Conservation (phyloP, 1,284 basidiomycete species). For the Termitomyces sp. region DNA sequence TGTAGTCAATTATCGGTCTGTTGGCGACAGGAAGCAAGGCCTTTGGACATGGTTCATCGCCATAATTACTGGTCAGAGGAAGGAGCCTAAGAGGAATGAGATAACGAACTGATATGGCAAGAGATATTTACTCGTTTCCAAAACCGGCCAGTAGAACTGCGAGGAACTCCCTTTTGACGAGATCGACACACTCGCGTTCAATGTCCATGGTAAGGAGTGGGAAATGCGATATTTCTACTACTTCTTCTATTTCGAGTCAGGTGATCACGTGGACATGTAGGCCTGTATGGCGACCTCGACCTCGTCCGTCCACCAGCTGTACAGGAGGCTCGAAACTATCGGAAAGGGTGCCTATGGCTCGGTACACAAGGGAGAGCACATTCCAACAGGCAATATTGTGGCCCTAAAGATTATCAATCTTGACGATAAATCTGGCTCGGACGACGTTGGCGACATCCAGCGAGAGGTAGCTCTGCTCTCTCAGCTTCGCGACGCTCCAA, state of each 20-base stretch:
- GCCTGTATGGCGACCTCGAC: conserved; percentile 8
- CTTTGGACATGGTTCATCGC: conserved; percentile 76
- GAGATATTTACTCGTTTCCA: conserved; percentile 69
- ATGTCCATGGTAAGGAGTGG: conserved; percentile 50
- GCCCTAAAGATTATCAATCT: conserved; percentile 99
- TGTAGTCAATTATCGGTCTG: conserved; percentile 82
- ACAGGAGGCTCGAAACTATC: conserved; percentile 68
- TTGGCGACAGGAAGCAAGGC: conserved; percentile 85
- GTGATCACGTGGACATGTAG: conserved; percentile 24
- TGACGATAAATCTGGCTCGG: conserved; percentile 79
- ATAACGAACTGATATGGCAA: conserved; percentile 1
- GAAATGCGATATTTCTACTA: not conserved
- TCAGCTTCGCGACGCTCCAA: conserved; percentile 83
- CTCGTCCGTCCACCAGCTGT: conserved; percentile 51
- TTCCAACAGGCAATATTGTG: conserved; percentile 80
- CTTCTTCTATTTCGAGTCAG: not conserved
- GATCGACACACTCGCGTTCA: conserved; percentile 45
- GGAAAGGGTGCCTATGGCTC: conserved; percentile 96
- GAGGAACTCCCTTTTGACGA: conserved; percentile 67
- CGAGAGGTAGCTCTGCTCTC: conserved; percentile 92
- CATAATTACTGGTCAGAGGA: conserved; percentile 69
- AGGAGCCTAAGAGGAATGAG: conserved; percentile 44
- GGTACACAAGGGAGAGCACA: conserved; percentile 90
- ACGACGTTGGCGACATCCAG: conserved; percentile 96
- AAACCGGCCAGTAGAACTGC: conserved; percentile 84